phyloP scores from a whole-genome alignment of 345 rosid genomes.

The Arabis alpina region DNA sequence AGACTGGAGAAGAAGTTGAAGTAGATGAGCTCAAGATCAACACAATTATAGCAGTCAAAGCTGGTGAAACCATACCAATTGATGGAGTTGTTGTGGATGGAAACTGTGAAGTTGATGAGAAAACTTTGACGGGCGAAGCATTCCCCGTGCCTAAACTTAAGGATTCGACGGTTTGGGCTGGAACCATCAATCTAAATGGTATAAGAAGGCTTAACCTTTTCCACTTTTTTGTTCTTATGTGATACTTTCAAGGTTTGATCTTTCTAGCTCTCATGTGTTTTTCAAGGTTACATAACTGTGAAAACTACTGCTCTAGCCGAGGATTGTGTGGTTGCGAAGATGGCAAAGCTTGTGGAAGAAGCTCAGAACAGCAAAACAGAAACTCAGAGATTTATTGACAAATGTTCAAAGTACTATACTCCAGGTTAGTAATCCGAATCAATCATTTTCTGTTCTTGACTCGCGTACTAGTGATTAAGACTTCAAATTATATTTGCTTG shows the following conservation, averaged over 20 bases:
- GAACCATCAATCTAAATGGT: slow-evolving; percentile 92
- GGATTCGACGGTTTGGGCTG: slow-evolving; percentile 85
- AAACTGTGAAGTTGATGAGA: slow-evolving; percentile 89
- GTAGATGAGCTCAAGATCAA: slow-evolving; percentile 68
- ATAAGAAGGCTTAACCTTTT: neutral
- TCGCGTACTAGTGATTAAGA: slow-evolving; percentile 1
- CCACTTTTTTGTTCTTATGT: neutral
- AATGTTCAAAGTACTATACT: slow-evolving; percentile 75
- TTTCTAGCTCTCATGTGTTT: neutral
- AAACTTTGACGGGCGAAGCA: slow-evolving; percentile 85
- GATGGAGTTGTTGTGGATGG: slow-evolving; percentile 93
- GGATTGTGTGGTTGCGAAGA: slow-evolving; percentile 84
- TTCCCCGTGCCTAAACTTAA: slow-evolving; percentile 75
- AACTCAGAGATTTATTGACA: slow-evolving; percentile 76
- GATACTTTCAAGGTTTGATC: slow-evolving; percentile 7
- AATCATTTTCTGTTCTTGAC: neutral
- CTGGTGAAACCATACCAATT: slow-evolving; percentile 85
- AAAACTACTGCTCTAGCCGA: slow-evolving; percentile 81
- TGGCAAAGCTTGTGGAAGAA: slow-evolving; percentile 94
- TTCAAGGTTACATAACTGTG: slow-evolving; percentile 69
- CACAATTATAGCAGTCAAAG: slow-evolving; percentile 76
- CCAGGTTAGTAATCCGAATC: slow-evolving; percentile 58
- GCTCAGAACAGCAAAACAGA: slow-evolving; percentile 84
- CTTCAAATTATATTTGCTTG: neutral
- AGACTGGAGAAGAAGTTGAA: slow-evolving; percentile 79